These are phyloP conservation scores for Cladosporium sp. DNA, from an alignment of 2,329 filamentous ascomycete genomes.

Conservation along the genomic window DNA sequence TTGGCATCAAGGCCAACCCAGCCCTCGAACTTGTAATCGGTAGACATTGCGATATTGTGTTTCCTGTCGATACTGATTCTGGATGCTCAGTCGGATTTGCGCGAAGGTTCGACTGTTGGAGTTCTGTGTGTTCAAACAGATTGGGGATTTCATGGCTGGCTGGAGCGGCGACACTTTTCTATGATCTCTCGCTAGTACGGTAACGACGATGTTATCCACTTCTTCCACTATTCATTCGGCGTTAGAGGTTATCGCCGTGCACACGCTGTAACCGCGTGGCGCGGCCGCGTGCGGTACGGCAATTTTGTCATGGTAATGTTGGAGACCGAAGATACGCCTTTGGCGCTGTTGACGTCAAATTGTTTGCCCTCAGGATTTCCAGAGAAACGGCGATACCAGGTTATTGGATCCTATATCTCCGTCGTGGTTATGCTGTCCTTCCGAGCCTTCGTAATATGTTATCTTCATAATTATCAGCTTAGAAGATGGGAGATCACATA, in stretches of 20 bases:
- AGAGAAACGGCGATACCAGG: no score
- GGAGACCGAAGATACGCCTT: no score
- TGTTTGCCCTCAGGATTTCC: no score
- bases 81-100: background rate
- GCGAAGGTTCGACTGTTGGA: background rate
- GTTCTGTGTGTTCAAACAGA: background rate
- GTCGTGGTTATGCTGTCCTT: no score
- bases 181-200: background rate
- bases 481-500: no score
- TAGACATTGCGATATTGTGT: slow-evolving; percentile 2
- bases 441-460: no score
- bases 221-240: background rate
- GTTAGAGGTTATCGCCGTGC: background rate
- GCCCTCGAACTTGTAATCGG: slow-evolving; percentile 48
- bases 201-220: background rate
- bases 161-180: background rate
- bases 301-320: no score
- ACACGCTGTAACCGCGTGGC: background rate
- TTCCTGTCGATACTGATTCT: background rate
- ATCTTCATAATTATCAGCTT: no score
- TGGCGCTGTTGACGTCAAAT: no score
- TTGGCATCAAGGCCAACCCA: slow-evolving; percentile 48
- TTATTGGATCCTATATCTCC: no score
- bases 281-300: background rate
- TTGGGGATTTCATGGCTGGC: background rate